Evolutionary conservation across 2,329 filamentous ascomycete species (phyloP).

Genomic region (Trichoderma gracile): DNA sequence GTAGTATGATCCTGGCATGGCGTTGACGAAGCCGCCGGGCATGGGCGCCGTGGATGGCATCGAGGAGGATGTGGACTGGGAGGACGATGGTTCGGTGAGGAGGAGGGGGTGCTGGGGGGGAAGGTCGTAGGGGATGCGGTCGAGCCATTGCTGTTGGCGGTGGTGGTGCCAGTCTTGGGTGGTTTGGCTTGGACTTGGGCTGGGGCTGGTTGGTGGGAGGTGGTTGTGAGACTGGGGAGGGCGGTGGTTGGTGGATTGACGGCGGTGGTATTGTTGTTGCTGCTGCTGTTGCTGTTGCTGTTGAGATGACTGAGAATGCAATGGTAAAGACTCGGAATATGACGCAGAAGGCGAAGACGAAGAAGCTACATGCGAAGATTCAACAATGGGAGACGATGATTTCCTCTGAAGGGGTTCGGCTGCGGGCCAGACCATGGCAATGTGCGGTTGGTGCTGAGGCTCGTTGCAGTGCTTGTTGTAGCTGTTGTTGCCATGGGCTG

Average conservation of each 20-base stretch:
- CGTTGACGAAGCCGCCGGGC: not conserved
- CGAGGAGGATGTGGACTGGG: not conserved
- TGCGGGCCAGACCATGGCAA: constrained; percentile 45
- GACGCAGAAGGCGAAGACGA: not conserved
- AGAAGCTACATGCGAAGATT: not conserved
- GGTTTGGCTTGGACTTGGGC: not conserved
- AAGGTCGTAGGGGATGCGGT: not conserved
- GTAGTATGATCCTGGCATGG: constrained; percentile 4
- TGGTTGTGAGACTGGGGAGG: not conserved
- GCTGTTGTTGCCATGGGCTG: constrained; percentile 33
- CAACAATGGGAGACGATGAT: not conserved
- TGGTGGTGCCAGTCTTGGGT: constrained; percentile 12
- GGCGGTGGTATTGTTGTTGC: constrained; percentile 6
- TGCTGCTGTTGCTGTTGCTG: not conserved
- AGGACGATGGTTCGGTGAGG: not conserved
- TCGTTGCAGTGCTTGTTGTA: constrained; percentile 5
- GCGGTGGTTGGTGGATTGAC: constrained; percentile 11
- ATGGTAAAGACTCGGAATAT: not conserved
- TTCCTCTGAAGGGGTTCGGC: constrained; percentile 4
- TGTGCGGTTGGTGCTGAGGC: constrained; percentile 35
- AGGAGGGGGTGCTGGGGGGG: not conserved
- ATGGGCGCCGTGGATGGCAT: constrained; percentile 6
- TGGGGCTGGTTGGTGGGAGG: not conserved
- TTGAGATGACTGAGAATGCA: constrained; percentile 1
- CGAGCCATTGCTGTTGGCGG: constrained; percentile 10